Base-by-base conservation (phyloP, 1,284 basidiomycete species). In the Leccinum fallax region DNA sequence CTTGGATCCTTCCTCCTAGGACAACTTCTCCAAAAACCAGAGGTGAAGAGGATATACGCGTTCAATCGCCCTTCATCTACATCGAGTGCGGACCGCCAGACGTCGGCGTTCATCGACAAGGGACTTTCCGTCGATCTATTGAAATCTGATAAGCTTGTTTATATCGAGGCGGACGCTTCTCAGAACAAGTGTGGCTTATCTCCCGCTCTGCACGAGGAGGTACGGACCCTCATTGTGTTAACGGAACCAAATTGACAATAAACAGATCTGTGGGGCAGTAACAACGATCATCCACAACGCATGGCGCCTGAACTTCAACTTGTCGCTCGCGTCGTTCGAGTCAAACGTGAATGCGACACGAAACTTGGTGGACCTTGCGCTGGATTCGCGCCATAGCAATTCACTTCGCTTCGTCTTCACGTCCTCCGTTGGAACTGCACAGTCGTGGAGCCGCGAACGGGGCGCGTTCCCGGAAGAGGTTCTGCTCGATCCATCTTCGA, bases 291-390 rank as follows among this genome's bases (percentile, higher is more conserved):
- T 61, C 1, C 62, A 65, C 49, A 63, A 63, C 9, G 63, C 63
- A 30, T 63, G 64, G 63, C 60, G 60, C 16, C 49, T 65, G 4
- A 59, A 65, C 15, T 62, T 63, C 38, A 63, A 65, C 43, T 16
- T 65, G 30, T 54, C 63, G 3, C 16, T 65, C 5, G 26, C 53
- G 4, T 57, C 53, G 11, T 65, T 65, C 10, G 64, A 57, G 15
- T 10, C 61, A 9, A 63, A 40, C 34, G 2, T 63, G 34, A 46
- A 40, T 30, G 62, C 53, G 6, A 66, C 61, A 3, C 53, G 64
- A 26, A 58, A 63, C 36, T 11, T 63, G 53, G 49, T 53, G 3
- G 32, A 63, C 16, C 63, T 63, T 16, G 64, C 38, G 0, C 21
- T 58, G 34, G 53, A 66, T 13, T 66, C 49, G 4, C 9, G 26